Evolutionary conservation across 768 basidiomycete genomes (phyloP).

Genomic region (Auriscalpium microsporum): DNA sequence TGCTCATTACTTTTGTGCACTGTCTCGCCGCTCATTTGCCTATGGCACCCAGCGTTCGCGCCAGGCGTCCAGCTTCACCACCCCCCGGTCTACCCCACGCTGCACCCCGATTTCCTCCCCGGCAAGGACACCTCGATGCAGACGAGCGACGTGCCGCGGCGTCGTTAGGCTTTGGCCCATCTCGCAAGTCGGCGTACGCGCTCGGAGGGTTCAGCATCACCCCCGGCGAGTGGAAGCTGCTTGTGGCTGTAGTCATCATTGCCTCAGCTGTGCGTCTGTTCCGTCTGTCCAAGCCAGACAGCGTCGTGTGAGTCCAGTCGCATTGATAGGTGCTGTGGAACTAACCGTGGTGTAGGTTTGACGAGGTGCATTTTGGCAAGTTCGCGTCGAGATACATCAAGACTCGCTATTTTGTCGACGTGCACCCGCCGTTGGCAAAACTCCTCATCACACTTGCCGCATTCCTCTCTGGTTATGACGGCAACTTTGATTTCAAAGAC

Average conservation of each 20-base stretch:
- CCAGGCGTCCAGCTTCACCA: constrained; percentile 13
- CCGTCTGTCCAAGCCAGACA: constrained; percentile 75
- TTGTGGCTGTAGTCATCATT: constrained; percentile 56
- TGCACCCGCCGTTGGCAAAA: constrained; percentile 96
- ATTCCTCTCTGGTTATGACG: constrained; percentile 81
- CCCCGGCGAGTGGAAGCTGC: constrained; percentile 68
- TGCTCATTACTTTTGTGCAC: background rate
- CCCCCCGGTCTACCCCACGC: constrained; percentile 10
- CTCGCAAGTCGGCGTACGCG: constrained; percentile 18
- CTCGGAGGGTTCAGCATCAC: constrained; percentile 59
- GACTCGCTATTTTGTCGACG: constrained; percentile 86
- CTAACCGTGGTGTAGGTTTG: constrained; percentile 52
- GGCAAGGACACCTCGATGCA: constrained; percentile 16
- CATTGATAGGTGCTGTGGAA: background rate
- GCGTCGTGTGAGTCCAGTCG: constrained; percentile 69
- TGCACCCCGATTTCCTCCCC: constrained; percentile 10
- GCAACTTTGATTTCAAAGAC: constrained; percentile 94
- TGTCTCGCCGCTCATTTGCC: constrained; percentile 5
- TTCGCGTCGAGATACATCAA: constrained; percentile 94
- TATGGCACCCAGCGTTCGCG: constrained; percentile 20
- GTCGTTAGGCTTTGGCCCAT: constrained; percentile 12
- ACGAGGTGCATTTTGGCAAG: constrained; percentile 98
- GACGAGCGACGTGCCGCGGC: constrained; percentile 16
- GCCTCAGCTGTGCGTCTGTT: constrained; percentile 81
- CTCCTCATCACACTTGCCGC: constrained; percentile 88